A percentile compares a stretch with the other conserved stretches of the same genome.
These are phyloP conservation scores for Trichoderma asperelloides DNA, from an alignment of 495 filamentous ascomycete genomes.

Conservation along the genomic window DNA sequence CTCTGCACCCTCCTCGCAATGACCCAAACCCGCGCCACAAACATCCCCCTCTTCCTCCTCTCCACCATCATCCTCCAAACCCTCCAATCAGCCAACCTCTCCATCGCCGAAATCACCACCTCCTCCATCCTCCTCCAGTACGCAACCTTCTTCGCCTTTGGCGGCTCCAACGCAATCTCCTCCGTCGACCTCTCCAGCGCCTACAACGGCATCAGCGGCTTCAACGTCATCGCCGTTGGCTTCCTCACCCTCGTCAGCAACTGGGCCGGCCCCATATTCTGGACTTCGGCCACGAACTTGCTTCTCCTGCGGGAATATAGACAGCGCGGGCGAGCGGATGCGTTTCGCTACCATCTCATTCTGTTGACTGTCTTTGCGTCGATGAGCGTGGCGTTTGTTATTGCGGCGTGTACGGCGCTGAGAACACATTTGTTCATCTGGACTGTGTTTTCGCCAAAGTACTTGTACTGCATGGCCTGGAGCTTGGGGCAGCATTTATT, in stretches of 20 bases:
- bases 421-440: constrained; percentile 94
- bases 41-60: constrained; percentile 74
- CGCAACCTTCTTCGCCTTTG: constrained; percentile 80
- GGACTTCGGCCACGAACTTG: constrained; percentile 53
- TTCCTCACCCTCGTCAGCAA: constrained; percentile 78
- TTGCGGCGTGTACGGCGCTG: constrained; percentile 78
- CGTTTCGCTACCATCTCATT: constrained; percentile 41
- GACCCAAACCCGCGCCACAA: constrained; percentile 75
- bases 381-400: constrained; percentile 56
- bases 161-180: constrained; percentile 86
- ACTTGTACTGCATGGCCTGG: constrained; percentile 87
- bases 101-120: constrained; percentile 47
- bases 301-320: constrained; percentile 33
- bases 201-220: constrained; percentile 71
- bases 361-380: constrained; percentile 59
- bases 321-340: constrained; percentile 8
- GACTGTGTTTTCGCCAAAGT: constrained; percentile 98
- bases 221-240: constrained; percentile 60
- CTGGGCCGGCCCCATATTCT: constrained; percentile 89
- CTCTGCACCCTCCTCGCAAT: constrained; percentile 69
- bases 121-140: constrained; percentile 62
- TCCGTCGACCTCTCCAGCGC: constrained; percentile 75
- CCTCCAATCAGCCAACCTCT: constrained; percentile 39
- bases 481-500: constrained; percentile 66
- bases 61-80: constrained; percentile 51